Percentiles rank a stretch among this genome's conserved stretches.
Evolutionary conservation across 345 rosid genomes (phyloP).

Genomic region (Sapria himalayana): DNA sequence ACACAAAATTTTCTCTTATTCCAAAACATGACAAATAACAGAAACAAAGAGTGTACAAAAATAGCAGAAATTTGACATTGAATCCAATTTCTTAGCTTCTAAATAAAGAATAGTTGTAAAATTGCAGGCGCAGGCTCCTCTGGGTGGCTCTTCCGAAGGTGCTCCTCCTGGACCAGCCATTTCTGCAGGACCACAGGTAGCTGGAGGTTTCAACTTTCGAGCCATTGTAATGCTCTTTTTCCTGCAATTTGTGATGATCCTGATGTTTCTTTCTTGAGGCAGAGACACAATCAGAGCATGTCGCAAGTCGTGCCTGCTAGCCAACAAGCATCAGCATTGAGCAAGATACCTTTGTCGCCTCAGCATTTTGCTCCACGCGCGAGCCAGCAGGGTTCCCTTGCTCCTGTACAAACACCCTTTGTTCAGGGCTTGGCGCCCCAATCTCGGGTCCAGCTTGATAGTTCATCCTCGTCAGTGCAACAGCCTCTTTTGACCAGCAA

Average conservation of each 20-base stretch:
- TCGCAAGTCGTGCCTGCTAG: slow-evolving; percentile 21
- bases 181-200: slow-evolving; percentile 31
- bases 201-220: no score
- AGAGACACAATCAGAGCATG: slow-evolving; percentile 24
- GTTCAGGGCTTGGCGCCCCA: slow-evolving; percentile 32
- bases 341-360: slow-evolving; percentile 44
- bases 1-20: no score
- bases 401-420: slow-evolving; percentile 23
- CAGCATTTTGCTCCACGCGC: slow-evolving; percentile 25
- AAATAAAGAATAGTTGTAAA: no score
- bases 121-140: no score
- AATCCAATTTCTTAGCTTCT: no score
- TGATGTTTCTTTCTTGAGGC: no score
- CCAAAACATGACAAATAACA: no score
- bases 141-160: slow-evolving; percentile 32
- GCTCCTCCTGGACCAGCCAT: slow-evolving; percentile 23
- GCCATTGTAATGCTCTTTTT: no score
- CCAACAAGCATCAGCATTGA: slow-evolving; percentile 46
- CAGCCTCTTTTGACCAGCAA: slow-evolving; percentile 33
- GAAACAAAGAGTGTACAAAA: no score
- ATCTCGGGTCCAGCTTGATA: slow-evolving; percentile 27
- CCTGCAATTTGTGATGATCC: no score
- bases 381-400: slow-evolving; percentile 12
- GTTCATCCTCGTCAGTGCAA: slow-evolving; percentile 18
- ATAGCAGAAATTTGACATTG: no score